A percentile compares a stretch with the other conserved stretches of the same genome.
These are phyloP conservation scores for Verbena officinalis DNA, from an alignment of 257 asterid species.

Conservation along the genomic window DNA sequence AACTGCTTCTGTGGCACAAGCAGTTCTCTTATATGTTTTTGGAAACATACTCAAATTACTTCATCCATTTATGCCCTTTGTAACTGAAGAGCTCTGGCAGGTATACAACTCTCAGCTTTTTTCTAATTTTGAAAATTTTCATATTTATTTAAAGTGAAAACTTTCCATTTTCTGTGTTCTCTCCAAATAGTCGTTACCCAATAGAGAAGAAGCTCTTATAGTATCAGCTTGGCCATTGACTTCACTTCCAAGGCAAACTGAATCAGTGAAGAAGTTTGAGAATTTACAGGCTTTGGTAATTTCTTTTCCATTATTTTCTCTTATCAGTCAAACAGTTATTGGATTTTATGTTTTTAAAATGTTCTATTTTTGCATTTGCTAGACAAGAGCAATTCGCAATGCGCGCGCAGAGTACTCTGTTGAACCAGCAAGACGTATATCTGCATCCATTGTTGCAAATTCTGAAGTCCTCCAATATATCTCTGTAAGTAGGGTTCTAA, in stretches of 20 bases:
- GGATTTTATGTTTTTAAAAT: slow-evolving; percentile 24
- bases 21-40: slow-evolving; percentile 80
- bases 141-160: no score
- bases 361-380: slow-evolving; percentile 28
- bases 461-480: slow-evolving; percentile 80
- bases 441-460: slow-evolving; percentile 84
- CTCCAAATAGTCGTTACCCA: slow-evolving; percentile 69
- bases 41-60: slow-evolving; percentile 77
- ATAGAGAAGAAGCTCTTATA: slow-evolving; percentile 78
- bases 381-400: slow-evolving; percentile 96
- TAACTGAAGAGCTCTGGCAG: slow-evolving; percentile 99
- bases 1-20: slow-evolving; percentile 65
- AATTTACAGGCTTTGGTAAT: slow-evolving; percentile 91
- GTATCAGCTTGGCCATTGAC: slow-evolving; percentile 83
- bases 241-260: slow-evolving; percentile 75
- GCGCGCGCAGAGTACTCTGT: slow-evolving; percentile 97
- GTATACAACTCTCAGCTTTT: slow-evolving; percentile 42
- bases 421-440: slow-evolving; percentile 88
- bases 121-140: not conserved
- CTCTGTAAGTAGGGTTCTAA: slow-evolving; percentile 54
- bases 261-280: slow-evolving; percentile 77
- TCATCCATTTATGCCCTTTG: slow-evolving; percentile 99
- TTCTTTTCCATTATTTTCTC: slow-evolving; percentile 15
- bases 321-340: slow-evolving; percentile 7
- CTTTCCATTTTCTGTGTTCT: not conserved